phyloP scores from a whole-genome alignment of 805 yeast genomes.

The Monosporozyma solicola region DNA sequence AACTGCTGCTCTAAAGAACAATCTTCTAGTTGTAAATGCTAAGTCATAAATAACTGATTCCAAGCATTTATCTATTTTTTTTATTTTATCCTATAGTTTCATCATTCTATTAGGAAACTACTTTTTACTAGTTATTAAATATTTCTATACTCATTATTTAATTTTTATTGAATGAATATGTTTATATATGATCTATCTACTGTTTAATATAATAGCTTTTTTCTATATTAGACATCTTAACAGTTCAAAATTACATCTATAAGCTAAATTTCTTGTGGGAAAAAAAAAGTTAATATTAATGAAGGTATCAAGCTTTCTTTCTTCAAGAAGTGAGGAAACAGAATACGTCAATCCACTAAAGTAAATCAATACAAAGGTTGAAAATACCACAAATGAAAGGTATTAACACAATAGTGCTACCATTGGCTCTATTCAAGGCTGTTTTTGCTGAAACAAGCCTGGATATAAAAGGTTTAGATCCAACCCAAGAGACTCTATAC shows the following conservation, averaged over 20 bases:
- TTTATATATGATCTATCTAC: no score
- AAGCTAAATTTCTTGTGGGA: no score
- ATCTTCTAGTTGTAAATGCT: background rate
- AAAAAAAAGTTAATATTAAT: background rate
- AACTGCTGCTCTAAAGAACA: background rate
- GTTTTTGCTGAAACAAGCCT: background rate
- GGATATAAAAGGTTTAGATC: background rate
- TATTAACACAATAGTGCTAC: background rate
- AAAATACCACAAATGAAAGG: background rate
- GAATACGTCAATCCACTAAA: background rate
- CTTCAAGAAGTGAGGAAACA: background rate
- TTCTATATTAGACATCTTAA: no score
- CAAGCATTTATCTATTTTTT: no score
- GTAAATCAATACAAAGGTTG: background rate
- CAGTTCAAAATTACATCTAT: no score
- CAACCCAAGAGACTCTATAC: conserved; percentile 11
- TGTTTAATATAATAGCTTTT: no score
- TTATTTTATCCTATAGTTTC: no score
- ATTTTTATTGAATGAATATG: no score
- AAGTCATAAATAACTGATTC: background rate
- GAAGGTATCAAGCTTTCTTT: background rate
- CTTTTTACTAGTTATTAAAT: no score
- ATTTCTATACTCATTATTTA: no score
- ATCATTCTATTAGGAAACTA: no score
- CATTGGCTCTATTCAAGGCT: background rate